Percentiles rank a stretch among this genome's conserved stretches.
Conservation (phyloP, 352 stramenopile species). For the Phytophthora palmivora region DNA sequence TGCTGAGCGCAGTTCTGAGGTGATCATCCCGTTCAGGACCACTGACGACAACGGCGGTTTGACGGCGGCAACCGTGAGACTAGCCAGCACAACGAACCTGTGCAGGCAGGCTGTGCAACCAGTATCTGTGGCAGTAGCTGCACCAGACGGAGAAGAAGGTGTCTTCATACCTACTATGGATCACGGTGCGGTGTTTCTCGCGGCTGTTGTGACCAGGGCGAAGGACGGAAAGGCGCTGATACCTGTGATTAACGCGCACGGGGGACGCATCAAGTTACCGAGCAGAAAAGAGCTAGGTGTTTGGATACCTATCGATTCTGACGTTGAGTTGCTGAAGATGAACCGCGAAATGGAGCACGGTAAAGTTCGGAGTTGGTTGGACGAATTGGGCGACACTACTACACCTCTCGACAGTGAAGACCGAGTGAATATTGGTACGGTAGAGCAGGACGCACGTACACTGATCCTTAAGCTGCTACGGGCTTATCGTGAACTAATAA, state of each 20-base stretch:
- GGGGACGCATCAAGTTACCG: background rate
- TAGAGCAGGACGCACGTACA: background rate
- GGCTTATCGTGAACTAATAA: slow-evolving; percentile 1
- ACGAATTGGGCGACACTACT: background rate
- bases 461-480: slow-evolving; percentile 19
- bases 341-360: slow-evolving; percentile 7
- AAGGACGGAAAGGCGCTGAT: background rate
- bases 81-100: background rate
- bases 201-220: background rate
- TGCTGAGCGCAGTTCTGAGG: background rate
- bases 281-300: background rate
- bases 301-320: background rate
- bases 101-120: background rate
- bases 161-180: background rate
- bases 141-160: background rate
- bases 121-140: background rate
- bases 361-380: background rate
- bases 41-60: background rate
- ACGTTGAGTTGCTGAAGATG: slow-evolving; percentile 11
- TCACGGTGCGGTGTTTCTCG: background rate
- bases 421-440: slow-evolving; percentile 1
- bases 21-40: background rate
- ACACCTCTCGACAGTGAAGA: slow-evolving; percentile 14
- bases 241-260: background rate
- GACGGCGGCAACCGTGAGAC: background rate